Conservation (phyloP, 176 grass and related monocot species). For the Avena eriantha region DNA sequence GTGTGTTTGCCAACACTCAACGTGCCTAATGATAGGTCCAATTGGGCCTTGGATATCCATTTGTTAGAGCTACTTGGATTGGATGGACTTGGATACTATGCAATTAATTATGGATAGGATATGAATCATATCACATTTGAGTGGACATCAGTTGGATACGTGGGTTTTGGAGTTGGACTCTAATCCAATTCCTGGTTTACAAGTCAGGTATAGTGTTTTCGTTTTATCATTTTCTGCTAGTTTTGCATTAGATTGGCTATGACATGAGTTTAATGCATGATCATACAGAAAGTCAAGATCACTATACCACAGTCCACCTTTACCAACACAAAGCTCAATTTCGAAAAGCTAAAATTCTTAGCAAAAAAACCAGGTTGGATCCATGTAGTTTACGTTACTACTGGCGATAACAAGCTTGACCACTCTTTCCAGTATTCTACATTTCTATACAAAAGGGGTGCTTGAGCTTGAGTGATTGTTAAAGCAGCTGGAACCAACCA, state of each 20-base stretch:
- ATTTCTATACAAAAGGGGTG: conserved; percentile 17
- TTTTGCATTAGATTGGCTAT: conserved; percentile 1
- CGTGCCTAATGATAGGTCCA: too few species aligned
- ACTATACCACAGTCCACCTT: not conserved
- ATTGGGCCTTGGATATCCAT: too few species aligned
- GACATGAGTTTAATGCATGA: not conserved
- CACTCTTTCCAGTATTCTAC: not conserved
- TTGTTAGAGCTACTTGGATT: too few species aligned
- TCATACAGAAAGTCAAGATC: not conserved
- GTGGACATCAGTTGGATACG: too few species aligned
- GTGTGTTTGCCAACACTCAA: too few species aligned
- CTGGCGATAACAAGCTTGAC: not conserved
- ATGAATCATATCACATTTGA: too few species aligned
- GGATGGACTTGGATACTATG: too few species aligned
- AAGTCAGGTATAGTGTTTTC: not conserved
- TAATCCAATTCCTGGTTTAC: too few species aligned
- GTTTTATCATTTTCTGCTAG: not conserved
- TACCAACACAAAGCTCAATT: not conserved
- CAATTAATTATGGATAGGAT: too few species aligned
- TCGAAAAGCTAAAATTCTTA: not conserved
- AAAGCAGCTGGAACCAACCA: not conserved
- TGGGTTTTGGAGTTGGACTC: too few species aligned
- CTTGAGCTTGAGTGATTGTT: not conserved
- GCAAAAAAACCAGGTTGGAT: not conserved
- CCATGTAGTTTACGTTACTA: not conserved